phyloP scores from a whole-genome alignment of 768 basidiomycete species.

The Chiua virens region DNA sequence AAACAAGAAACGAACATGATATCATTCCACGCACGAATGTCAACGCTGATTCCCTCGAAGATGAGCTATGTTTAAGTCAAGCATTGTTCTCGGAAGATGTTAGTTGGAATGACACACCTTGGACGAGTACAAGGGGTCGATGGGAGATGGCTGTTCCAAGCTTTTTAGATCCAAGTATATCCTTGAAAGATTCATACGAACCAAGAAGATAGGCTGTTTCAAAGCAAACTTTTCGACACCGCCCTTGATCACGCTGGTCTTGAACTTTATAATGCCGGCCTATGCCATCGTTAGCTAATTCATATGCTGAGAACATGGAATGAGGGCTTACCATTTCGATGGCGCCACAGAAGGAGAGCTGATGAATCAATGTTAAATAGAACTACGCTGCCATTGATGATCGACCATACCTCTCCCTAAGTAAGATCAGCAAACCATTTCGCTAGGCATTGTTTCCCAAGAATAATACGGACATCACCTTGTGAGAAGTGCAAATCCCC shows the following conservation, averaged over 20 bases:
- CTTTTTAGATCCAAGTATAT: background rate
- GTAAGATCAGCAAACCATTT: constrained; percentile 1
- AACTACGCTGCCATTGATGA: background rate
- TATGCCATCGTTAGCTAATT: constrained; percentile 14
- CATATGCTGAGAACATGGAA: background rate
- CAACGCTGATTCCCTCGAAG: constrained; percentile 75
- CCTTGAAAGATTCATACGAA: constrained; percentile 25
- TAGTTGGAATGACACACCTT: constrained; percentile 39
- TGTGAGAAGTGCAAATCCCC: constrained; percentile 82
- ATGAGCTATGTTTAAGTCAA: constrained; percentile 44
- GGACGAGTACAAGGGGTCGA: constrained; percentile 73
- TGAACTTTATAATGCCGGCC: constrained; percentile 75
- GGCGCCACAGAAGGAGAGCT: constrained; percentile 75
- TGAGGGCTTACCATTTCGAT: constrained; percentile 62
- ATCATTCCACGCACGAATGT: constrained; percentile 48
- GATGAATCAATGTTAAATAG: background rate
- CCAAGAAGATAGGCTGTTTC: constrained; percentile 74
- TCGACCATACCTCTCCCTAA: constrained; percentile 53
- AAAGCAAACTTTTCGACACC: constrained; percentile 73
- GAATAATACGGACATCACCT: constrained; percentile 52
- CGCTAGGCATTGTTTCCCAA: no score
- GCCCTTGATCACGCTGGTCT: constrained; percentile 68
- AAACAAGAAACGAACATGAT: background rate
- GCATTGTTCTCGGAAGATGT: background rate
- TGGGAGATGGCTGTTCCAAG: constrained; percentile 59